Evolutionary conservation across 1,284 basidiomycete species (phyloP).

Genomic region (Ustilago vetiveriae): DNA sequence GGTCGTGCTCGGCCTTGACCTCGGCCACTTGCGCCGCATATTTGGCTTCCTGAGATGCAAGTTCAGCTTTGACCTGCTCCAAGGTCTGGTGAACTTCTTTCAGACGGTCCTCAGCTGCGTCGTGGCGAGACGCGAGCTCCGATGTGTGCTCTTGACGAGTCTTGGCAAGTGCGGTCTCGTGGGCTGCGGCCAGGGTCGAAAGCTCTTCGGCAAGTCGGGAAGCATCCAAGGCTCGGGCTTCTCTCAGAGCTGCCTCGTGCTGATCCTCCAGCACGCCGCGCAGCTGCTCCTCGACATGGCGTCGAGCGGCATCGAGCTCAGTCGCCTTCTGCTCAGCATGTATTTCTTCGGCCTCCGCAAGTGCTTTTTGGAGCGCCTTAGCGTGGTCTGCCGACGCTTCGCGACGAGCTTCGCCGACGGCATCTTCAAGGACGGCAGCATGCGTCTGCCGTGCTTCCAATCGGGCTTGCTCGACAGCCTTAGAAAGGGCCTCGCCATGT

Average conservation of each 20-base stretch:
- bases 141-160: slow-evolving; percentile 16
- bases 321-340: slow-evolving; percentile 23
- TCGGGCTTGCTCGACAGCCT: slow-evolving; percentile 24
- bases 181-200: slow-evolving; percentile 20
- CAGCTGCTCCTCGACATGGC: slow-evolving; percentile 31
- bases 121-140: slow-evolving; percentile 28
- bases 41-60: slow-evolving; percentile 35
- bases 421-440: slow-evolving; percentile 37
- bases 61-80: slow-evolving; percentile 37
- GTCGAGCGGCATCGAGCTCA: slow-evolving; percentile 24
- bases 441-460: slow-evolving; percentile 33
- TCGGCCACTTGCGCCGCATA: slow-evolving; percentile 44
- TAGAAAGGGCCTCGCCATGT: slow-evolving; percentile 17
- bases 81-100: slow-evolving; percentile 37
- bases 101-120: slow-evolving; percentile 24
- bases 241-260: slow-evolving; percentile 23
- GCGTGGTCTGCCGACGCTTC: slow-evolving; percentile 35
- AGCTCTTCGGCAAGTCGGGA: slow-evolving; percentile 30
- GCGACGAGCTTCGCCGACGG: slow-evolving; percentile 26
- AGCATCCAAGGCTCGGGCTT: slow-evolving; percentile 13
- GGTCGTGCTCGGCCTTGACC: slow-evolving; percentile 45
- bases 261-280: slow-evolving; percentile 21
- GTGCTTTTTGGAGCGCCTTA: slow-evolving; percentile 24
- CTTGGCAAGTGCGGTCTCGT: slow-evolving; percentile 29
- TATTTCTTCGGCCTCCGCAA: slow-evolving; percentile 24